Percentiles rank a stretch among this genome's conserved stretches.
phyloP scores from a whole-genome alignment of 2,329 filamentous ascomycete species.

The Alternaria alternata region DNA sequence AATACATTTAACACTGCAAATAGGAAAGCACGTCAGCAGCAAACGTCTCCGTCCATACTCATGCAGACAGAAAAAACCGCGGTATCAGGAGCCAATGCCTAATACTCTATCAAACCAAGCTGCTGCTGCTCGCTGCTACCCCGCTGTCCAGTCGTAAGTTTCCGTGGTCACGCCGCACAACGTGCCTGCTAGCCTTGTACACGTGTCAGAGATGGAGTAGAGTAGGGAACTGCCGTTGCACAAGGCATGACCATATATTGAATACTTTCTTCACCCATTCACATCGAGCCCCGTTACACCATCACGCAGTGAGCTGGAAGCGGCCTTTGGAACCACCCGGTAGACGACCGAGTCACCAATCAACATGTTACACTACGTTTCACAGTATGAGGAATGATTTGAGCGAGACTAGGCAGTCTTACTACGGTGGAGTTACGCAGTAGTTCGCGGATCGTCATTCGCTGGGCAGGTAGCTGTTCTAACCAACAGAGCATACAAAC shows the following conservation, averaged over 20 bases:
- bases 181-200: slow-evolving; percentile 12
- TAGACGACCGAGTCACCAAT: slow-evolving; percentile 5
- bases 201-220: slow-evolving; percentile 4
- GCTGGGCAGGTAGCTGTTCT: slow-evolving; percentile 17
- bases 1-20: neutral
- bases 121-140: neutral
- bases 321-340: slow-evolving; percentile 12
- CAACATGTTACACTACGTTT: neutral
- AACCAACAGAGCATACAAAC: slow-evolving; percentile 4
- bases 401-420: neutral
- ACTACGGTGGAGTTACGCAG: neutral
- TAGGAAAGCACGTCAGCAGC: neutral
- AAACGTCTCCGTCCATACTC: accelerated
- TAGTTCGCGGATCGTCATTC: slow-evolving; percentile 1
- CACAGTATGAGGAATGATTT: neutral
- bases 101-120: neutral
- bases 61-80: neutral
- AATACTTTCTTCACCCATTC: slow-evolving; percentile 25
- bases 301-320: slow-evolving; percentile 22
- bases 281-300: slow-evolving; percentile 34
- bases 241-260: neutral
- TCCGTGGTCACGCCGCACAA: neutral
- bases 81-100: neutral
- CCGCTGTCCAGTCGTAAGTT: neutral
- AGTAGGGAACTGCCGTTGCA: neutral